Conservation (phyloP, 495 filamentous ascomycete genomes). For the Xylaria castorea region DNA sequence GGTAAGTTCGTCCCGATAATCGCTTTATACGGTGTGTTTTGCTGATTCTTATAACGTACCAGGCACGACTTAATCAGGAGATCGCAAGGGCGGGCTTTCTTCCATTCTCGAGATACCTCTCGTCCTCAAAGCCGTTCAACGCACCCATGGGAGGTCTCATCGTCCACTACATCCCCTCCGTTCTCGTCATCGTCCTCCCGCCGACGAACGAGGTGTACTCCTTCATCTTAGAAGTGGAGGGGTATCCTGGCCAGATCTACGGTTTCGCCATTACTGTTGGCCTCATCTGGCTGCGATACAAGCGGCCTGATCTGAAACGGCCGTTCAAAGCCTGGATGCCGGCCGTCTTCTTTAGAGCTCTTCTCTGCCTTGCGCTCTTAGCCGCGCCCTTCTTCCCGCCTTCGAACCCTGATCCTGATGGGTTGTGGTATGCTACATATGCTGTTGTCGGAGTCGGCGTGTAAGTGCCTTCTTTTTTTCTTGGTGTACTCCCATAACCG, state of each 20-base stretch:
- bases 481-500: neutral
- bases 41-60: neutral
- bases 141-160: slow-evolving; percentile 71
- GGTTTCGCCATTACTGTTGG: slow-evolving; percentile 65
- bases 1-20: slow-evolving; percentile 44
- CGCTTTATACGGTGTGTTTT: neutral
- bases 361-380: slow-evolving; percentile 55
- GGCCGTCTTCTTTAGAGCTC: slow-evolving; percentile 55
- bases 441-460: slow-evolving; percentile 72
- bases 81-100: slow-evolving; percentile 64
- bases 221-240: slow-evolving; percentile 77
- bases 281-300: slow-evolving; percentile 65
- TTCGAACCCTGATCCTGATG: slow-evolving; percentile 58
- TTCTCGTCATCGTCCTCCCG: slow-evolving; percentile 69
- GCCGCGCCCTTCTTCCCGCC: slow-evolving; percentile 63
- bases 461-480: slow-evolving; percentile 55
- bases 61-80: slow-evolving; percentile 67
- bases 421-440: slow-evolving; percentile 75
- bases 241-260: slow-evolving; percentile 70
- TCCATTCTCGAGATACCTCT: slow-evolving; percentile 66
- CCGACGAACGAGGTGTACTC: slow-evolving; percentile 71
- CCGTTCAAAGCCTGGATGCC: slow-evolving; percentile 73
- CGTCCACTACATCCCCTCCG: slow-evolving; percentile 70
- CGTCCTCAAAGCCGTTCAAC: slow-evolving; percentile 71
- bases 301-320: slow-evolving; percentile 65